Base-by-base conservation (phyloP, 164 flowering plant species). In the Magnolia sinica region DNA sequence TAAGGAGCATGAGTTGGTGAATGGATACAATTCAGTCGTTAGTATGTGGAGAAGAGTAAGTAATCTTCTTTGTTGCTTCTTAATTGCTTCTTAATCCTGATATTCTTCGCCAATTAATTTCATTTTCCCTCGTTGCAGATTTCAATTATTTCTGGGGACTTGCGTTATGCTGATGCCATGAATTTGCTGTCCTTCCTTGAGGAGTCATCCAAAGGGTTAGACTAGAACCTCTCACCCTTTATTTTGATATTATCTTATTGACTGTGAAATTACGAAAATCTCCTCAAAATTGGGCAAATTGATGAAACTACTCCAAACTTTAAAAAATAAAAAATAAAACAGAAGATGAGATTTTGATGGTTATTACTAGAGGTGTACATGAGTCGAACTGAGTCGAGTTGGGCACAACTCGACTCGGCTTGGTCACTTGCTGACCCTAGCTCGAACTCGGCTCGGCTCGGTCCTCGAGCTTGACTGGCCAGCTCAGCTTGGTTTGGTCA, bases 1-100 rank as follows among this genome's bases (percentile, higher is more conserved):
- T 45, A 87, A 81, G 79, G 98, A 94, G 87, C 91, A 86, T 5
- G 93, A 92, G 67, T 85, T 96, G 59, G 85, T 91, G 65, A 87
- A 85, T 86, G 90, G 92, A 83, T 88, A 96, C 80, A 94, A 96
- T 69, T 82, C 86, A 68, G 97, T 96, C 76, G 90, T 91, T 81
- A 84, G 98, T 81, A 82, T 91, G 70, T 96, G 98, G 98, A 94
- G 87, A 91, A 89, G 97, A 86, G 99, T 96, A 76, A 94, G 99
- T 76, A 20, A n/a, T 66, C 23, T 19, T 71, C 16, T 52, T 27
- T 52, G 1, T 52, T 74, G n/a, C 22, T 1, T 50, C 65, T 74
- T 64, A 73, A 11, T 2, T 4, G 52, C 1, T 72, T 29, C 7
- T 59, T 55, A 23, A 37, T 64, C 14, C 29, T 68, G 37, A 18